Evolutionary conservation across 148 eudicot species (phyloP), one percentile per base, ranked within the genome.

Genomic region (Pouteria glomerata): DNA sequence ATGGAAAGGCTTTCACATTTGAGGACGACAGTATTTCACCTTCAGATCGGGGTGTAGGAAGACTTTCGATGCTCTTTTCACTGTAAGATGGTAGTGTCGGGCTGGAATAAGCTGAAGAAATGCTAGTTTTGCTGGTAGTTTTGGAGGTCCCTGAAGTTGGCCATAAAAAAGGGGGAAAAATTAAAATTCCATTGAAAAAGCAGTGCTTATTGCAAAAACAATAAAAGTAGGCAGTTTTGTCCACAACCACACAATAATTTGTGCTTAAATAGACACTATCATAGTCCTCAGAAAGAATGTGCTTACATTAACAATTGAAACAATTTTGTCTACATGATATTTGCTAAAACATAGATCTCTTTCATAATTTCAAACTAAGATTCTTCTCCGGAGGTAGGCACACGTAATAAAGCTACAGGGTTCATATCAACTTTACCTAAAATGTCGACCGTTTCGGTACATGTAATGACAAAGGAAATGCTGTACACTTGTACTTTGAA

Each of bases 31-130:
- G 66, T 27, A 79, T 74, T 70, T 79, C 82, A 10, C 75, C 72
- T 74, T 79, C 78, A 18, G 78, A 30, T 47, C 86, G 80, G 50
- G 91, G 91, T 33, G 85, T 87, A 14, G 85, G 78, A 26, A 87
- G 62, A 71, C 83, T 82, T 29, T 80, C 90, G 21, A 73, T 82
- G 74, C 78, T 85, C 71, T 76, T 89, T 61, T 55, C 77, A 70
- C 76, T 80, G 76, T 73, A 70, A 53, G 80, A 74, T 21, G 84
- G 73, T 42, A 77, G 57, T 66, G 66, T 78, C 26, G 81, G 69
- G 71, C 73, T 85, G 7, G 88, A 80, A 14, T 72, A 71, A 68
- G 51, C 64, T 6, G 90, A 82, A 16, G 87, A 82, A 68, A 51
- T 63, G 81, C 81, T 74, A 27, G 75, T 80, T 74, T 79, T 82